Evolutionary conservation across 2,329 filamentous ascomycete species (phyloP), one percentile per base, ranked within the genome.

Genomic region (Microdochium nivale): DNA sequence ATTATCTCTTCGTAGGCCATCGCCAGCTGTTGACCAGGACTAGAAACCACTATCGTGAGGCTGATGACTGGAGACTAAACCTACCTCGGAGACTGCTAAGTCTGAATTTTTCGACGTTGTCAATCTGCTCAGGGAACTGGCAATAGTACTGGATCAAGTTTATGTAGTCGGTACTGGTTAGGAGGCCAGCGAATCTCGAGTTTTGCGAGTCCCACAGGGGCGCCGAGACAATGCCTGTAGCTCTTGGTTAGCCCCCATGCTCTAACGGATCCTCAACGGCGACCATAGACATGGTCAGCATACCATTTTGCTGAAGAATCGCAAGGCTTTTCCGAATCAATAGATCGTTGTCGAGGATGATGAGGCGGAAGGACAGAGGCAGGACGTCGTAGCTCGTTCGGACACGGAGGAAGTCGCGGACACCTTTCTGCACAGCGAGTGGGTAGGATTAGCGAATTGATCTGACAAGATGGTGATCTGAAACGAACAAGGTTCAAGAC

Each of bases 121-220:
- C 83, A 55, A 97, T 80, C 53, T 91, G 87, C 59, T 95, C 89
- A 2, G 92, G 94, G 61, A 94, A 95, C 70, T 97, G 91, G 77
- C 90, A 96, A 75, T 99, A 97, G 71, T 99, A 99, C 68, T 97
- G 92, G 40, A 99, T 95, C 52, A 99, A 87, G 65, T 99, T 99
- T 72, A 99, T 95, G 68, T 94, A 99, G 71, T 99, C 94, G 55
- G 90, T 95, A 56, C 90, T 94, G 25, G 94, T 99, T 58, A 99
- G 78, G 48, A 99, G 81, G 37, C 94, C 94, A 40, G 92, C 94
- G 69, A 97, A 99, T 33, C 87, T 90, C 25, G 91, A 95, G 3
- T 86, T 88, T 58, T 88, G 86, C 25, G 92, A 96, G 69, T 99
- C 91, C 94, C 94, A 99, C 58, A 99, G 76, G 49, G 94, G 94